Evolutionary conservation across 805 yeast genomes (phyloP).

Genomic region (Pichia insulana): DNA sequence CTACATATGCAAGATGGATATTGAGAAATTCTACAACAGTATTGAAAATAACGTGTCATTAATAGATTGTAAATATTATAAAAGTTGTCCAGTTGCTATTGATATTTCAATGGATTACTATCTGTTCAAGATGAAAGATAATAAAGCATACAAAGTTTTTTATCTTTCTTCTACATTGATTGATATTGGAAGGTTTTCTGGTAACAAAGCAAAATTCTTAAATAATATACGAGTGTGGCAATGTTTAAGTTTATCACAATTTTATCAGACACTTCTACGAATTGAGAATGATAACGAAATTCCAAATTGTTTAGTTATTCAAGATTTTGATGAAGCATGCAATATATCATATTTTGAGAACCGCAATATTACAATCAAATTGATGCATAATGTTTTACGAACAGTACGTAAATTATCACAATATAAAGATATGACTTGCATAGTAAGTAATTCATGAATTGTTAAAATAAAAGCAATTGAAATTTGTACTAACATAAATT

Average conservation of each 20-base stretch:
- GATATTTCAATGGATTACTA: constrained; percentile 18
- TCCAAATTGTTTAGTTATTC: constrained; percentile 14
- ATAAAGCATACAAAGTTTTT: constrained; percentile 8
- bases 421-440: constrained; percentile 8
- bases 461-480: neutral
- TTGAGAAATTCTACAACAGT: neutral
- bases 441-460: constrained; percentile 15
- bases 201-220: neutral
- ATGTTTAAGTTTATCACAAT: neutral
- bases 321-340: constrained; percentile 23
- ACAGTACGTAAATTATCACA: constrained; percentile 20
- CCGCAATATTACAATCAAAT: constrained; percentile 9
- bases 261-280: neutral
- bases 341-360: constrained; percentile 19
- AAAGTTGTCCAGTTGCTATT: neutral
- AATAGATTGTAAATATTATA: neutral
- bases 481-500: neutral
- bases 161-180: constrained; percentile 7
- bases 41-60: neutral
- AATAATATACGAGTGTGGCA: neutral
- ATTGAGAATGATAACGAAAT: neutral
- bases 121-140: constrained; percentile 1
- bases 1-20: neutral
- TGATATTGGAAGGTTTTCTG: constrained; percentile 4
- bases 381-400: constrained; percentile 6